Base-by-base conservation (phyloP, 2,329 filamentous ascomycete genomes). In the Aureobasidium sp. region DNA sequence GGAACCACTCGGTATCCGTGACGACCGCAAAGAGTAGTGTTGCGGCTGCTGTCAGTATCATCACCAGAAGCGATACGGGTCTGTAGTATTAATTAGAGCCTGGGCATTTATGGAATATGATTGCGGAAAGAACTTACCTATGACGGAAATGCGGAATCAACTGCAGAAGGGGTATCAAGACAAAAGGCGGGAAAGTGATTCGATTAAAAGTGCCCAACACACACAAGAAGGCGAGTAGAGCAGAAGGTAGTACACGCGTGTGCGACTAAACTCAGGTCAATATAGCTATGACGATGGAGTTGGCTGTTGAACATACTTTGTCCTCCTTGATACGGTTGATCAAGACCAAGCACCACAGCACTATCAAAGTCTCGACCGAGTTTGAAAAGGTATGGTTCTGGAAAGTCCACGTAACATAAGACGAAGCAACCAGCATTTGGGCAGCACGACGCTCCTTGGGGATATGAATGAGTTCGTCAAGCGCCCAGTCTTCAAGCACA, bases 351-450 rank as follows among this genome's bases (percentile, higher is more conserved):
- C 89, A 92, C 94, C 94, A 99, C 60, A 90, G 84, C 57, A 99
- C 91, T 56, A 93, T 83, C 68, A 99, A 79, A 2, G 94, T 97
- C 78, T 99, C 94, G 67, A 97, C 84, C 65, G 93, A 95, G 77
- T 99, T 99, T 66, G 93, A 97, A 75, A 99, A 97, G 14, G 94
- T 97, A 76, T 99, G 94, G 20, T 91, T 94, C 77, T 99, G 94
- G 77, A 93, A 96, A 48, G 93, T 97, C 93, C 94, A 99, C 52
- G 94, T 99, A 68, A 97, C 93, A 76, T 97, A 99, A 29, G 91
- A 97, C 31, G 93, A 97, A 49, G 93, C 91, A 64, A 97, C 89
- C 62, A 99, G 82, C 49, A 95, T 80, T 48, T 95, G 84, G 11
- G 91, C 90, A 61, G 88, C 79, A 68, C 84, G 84, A 66, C 91